Conservation (phyloP, 768 basidiomycete species). For the Suillus weaverae region DNA sequence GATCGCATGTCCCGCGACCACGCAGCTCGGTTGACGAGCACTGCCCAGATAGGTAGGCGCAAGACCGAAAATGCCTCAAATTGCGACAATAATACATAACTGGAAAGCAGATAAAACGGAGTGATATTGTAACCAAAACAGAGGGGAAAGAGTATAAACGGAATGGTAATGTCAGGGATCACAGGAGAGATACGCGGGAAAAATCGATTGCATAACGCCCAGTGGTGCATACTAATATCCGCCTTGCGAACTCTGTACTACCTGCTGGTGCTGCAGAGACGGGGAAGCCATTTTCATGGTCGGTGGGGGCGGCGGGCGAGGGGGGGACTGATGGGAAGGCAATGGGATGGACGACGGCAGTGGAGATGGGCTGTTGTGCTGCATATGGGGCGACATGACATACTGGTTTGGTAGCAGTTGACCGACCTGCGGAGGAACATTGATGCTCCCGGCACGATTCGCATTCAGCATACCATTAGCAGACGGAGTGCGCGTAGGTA, state of each 20-base stretch:
- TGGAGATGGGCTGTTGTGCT: slow-evolving; percentile 46
- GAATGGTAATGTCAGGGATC: slow-evolving; percentile 20
- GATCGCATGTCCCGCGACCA: not conserved
- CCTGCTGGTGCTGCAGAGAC: slow-evolving; percentile 54
- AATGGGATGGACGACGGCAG: slow-evolving; percentile 43
- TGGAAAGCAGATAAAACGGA: slow-evolving; percentile 40
- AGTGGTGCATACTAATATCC: slow-evolving; percentile 42
- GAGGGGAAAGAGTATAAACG: slow-evolving; percentile 35
- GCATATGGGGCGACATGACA: slow-evolving; percentile 51
- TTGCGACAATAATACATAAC: slow-evolving; percentile 32
- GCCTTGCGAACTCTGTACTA: slow-evolving; percentile 50
- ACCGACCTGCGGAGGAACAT: slow-evolving; percentile 17
- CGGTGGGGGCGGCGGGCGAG: slow-evolving; percentile 50
- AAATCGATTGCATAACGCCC: slow-evolving; percentile 15
- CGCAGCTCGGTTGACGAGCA: not conserved
- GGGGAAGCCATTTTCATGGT: slow-evolving; percentile 56
- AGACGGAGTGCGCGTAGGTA: slow-evolving; percentile 51
- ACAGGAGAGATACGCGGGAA: slow-evolving; percentile 16
- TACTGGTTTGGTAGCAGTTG: slow-evolving; percentile 42
- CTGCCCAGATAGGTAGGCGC: not conserved
- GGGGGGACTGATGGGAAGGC: slow-evolving; percentile 44
- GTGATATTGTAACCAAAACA: slow-evolving; percentile 34
- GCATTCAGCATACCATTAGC: slow-evolving; percentile 55
- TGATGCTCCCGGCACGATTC: slow-evolving; percentile 29
- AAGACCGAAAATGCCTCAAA: slow-evolving; percentile 3